A percentile compares a stretch with the other conserved stretches of the same genome.
Conservation (phyloP, 495 filamentous ascomycete species). For the Thermochaetoides thermophila region DNA sequence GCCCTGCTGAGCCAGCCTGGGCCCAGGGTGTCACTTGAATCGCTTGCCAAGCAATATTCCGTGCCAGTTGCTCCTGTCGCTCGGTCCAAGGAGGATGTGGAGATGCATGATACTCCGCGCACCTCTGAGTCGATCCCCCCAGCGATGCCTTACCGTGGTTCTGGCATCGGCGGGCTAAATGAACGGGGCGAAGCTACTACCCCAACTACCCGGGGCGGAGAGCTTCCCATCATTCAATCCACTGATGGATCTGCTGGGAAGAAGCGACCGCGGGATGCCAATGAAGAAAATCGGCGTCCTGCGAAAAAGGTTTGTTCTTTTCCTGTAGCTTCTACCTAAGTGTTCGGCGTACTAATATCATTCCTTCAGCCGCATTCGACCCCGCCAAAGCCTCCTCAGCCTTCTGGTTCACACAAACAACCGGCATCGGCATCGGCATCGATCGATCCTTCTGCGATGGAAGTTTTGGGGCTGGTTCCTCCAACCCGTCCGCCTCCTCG, state of each 20-base stretch:
- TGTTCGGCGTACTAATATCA: no score
- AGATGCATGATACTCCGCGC: slow-evolving; percentile 13
- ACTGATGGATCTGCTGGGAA: slow-evolving; percentile 8
- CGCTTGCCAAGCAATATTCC: slow-evolving; percentile 1
- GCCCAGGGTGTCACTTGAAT: slow-evolving; percentile 6
- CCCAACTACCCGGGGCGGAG: slow-evolving; percentile 4
- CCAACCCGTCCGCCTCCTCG: slow-evolving; percentile 11
- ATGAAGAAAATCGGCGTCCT: slow-evolving; percentile 5
- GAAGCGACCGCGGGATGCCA: slow-evolving; percentile 16
- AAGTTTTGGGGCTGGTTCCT: slow-evolving; percentile 17
- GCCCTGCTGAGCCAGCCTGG: slow-evolving; percentile 25
- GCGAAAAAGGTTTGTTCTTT: slow-evolving; percentile 22
- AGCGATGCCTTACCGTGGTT: slow-evolving; percentile 9
- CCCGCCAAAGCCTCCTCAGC: slow-evolving; percentile 6
- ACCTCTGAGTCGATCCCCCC: slow-evolving; percentile 1
- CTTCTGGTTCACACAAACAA: not conserved
- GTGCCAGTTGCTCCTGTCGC: not conserved
- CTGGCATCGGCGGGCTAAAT: slow-evolving; percentile 13
- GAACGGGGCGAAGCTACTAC: slow-evolving; percentile 12
- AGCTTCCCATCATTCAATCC: slow-evolving; percentile 14
- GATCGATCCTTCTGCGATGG: slow-evolving; percentile 17
- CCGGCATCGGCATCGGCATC: slow-evolving; percentile 8
- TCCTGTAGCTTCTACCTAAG: no score
- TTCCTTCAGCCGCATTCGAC: not conserved
- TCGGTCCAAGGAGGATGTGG: slow-evolving; percentile 9